Evolutionary conservation across 176 grass and related monocot species (phyloP).

Genomic region (Musa itinerans): DNA sequence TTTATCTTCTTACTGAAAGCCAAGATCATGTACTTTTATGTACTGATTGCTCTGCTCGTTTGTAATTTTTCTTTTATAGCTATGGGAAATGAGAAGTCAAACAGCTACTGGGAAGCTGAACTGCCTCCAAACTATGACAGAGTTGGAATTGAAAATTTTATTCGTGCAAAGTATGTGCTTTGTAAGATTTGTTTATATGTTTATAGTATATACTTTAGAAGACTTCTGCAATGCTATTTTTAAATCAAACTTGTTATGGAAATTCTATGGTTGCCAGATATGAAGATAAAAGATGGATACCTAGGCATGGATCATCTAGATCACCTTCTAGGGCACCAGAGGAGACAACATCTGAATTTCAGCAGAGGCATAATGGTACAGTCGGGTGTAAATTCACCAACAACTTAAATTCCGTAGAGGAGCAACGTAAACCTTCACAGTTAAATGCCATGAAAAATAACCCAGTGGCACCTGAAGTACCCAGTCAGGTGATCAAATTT

Average conservation of each 20-base stretch:
- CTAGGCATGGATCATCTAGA: slow-evolving; percentile 50
- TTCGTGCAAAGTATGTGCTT: slow-evolving; percentile 80
- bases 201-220: not conserved
- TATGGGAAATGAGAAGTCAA: slow-evolving; percentile 98
- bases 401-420: slow-evolving; percentile 55
- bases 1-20: slow-evolving; percentile 13
- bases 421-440: slow-evolving; percentile 37
- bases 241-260: not conserved
- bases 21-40: not conserved
- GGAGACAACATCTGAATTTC: slow-evolving; percentile 42
- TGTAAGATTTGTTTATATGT: slow-evolving; percentile 13
- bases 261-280: slow-evolving; percentile 47
- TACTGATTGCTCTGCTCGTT: not conserved
- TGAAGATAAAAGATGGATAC: slow-evolving; percentile 96
- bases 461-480: slow-evolving; percentile 44
- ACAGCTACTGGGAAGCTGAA: slow-evolving; percentile 93
- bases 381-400: slow-evolving; percentile 26
- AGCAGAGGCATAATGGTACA: slow-evolving; percentile 23
- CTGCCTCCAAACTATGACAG: slow-evolving; percentile 89
- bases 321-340: slow-evolving; percentile 31
- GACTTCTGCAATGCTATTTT: slow-evolving; percentile 11
- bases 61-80: slow-evolving; percentile 33
- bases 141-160: slow-evolving; percentile 98
- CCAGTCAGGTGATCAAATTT: slow-evolving; percentile 37
- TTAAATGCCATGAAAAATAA: slow-evolving; percentile 33